Percentiles rank a stretch among this genome's conserved stretches.
Evolutionary conservation across 805 yeast species (phyloP).

Genomic region (Yamadazyma olivae): DNA sequence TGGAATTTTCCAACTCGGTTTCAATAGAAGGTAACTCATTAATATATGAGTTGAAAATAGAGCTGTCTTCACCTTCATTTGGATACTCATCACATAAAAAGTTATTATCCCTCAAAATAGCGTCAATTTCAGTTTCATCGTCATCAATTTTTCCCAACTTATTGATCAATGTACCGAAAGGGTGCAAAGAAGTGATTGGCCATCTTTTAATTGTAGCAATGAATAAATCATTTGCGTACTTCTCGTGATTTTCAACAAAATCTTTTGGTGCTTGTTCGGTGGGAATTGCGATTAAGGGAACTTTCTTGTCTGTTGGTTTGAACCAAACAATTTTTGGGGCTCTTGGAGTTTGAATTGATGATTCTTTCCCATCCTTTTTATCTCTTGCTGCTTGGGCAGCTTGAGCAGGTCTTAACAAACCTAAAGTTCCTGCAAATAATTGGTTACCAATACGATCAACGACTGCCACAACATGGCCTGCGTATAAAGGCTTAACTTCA

Average conservation of each 20-base stretch:
- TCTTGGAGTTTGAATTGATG: slow-evolving; percentile 41
- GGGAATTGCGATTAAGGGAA: slow-evolving; percentile 96
- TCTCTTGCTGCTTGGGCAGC: slow-evolving; percentile 79
- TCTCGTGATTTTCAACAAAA: slow-evolving; percentile 88
- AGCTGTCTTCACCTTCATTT: slow-evolving; percentile 25
- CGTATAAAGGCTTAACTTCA: slow-evolving; percentile 88
- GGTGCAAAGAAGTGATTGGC: slow-evolving; percentile 98
- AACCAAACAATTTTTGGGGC: slow-evolving; percentile 98
- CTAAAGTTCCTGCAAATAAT: slow-evolving; percentile 89
- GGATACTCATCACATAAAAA: slow-evolving; percentile 78
- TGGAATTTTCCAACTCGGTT: slow-evolving; percentile 28
- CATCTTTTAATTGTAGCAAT: slow-evolving; percentile 96
- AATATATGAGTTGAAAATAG: slow-evolving; percentile 9
- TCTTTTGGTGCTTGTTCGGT: slow-evolving; percentile 97
- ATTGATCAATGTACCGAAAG: slow-evolving; percentile 90
- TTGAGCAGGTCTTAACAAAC: slow-evolving; percentile 91
- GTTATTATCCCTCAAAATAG: slow-evolving; percentile 84
- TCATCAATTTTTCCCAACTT: slow-evolving; percentile 82
- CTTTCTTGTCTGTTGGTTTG: slow-evolving; percentile 97
- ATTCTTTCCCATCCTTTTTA: slow-evolving; percentile 44
- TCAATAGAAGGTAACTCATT: slow-evolving; percentile 42
- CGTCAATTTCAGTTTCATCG: slow-evolving; percentile 75
- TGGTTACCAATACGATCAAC: slow-evolving; percentile 98
- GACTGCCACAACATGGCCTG: slow-evolving; percentile 98
- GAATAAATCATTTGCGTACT: slow-evolving; percentile 75